Evolutionary conservation across 2,329 filamentous ascomycete species (phyloP), one percentile per base, ranked within the genome.

Genomic region (Tricladium varicosporioides): DNA sequence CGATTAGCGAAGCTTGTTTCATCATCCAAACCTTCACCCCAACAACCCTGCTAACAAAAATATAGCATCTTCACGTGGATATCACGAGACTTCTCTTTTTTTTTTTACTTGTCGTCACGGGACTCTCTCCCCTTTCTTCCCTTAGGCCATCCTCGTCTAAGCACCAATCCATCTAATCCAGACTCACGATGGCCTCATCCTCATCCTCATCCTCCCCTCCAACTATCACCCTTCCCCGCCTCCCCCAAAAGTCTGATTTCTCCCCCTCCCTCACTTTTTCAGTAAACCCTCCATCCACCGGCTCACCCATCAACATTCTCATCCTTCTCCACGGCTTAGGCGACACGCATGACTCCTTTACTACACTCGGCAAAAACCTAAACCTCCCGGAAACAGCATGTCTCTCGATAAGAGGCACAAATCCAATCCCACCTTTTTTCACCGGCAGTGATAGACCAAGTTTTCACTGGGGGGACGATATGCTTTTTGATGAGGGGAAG

Each of bases 241-340:
- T 72, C 19, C 78, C 78, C 19, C 63, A 68, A 18, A 64, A 65
- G 42, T 66, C 74, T 53, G 77, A 82, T 67, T 80, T 83, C 61
- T 75, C 80, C 11, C 56, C 74, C n/a, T 78, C 67, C 73, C 73
- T 64, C 60, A 71, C 49, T 66, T 71, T 61, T 47, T 58, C 56
- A 18, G 63, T 70, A 33, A 63, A 63, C 71, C 59, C 62, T 53
- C 67, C 59, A 57, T 65, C 58, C 56, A 67, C 49, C 59, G 33
- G 72, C n/a, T 56, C 72, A 77, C 19, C 70, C 73, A 5, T 78
- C 54, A 89, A 88, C 69, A 73, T 88, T 60, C 79, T 89, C 45
- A 72, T 89, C 65, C 80, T 89, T 33, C 79, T 89, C 4, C 87
- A 89, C 68, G 86, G 86, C 58, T 77, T 89, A 15, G 87, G 87